Percentiles rank a stretch among this genome's conserved stretches.
phyloP scores from a whole-genome alignment of 495 filamentous ascomycete species.

The Umbilicaria muhlenbergii region DNA sequence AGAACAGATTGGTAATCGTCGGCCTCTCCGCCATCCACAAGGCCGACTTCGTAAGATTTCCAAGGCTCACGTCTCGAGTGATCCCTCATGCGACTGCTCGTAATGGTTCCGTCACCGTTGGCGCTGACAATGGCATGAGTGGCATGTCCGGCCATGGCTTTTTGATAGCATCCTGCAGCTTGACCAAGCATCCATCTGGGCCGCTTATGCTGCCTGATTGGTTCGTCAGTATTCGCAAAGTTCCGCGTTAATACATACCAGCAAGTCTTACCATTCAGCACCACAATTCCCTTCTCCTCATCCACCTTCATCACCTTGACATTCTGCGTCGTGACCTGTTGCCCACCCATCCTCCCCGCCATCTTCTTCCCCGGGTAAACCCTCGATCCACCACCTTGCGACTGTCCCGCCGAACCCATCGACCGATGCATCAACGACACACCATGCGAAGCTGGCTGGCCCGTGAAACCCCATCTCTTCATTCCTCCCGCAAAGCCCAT shows the following conservation, averaged over 20 bases:
- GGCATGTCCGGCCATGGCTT: constrained; percentile 55
- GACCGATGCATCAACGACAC: constrained; percentile 81
- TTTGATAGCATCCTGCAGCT: constrained; percentile 83
- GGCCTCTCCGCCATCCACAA: too few relatives aligned
- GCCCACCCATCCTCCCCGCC: constrained; percentile 85
- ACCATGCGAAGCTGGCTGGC: constrained; percentile 88
- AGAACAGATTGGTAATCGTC: too few relatives aligned
- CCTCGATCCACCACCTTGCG: constrained; percentile 80
- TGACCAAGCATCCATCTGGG: constrained; percentile 67
- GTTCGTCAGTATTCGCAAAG: constrained; percentile 4
- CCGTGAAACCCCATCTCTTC: constrained; percentile 80
- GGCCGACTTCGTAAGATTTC: too few relatives aligned
- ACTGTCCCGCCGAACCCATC: constrained; percentile 73
- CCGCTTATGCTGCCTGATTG: constrained; percentile 56
- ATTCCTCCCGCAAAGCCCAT: constrained; percentile 94
- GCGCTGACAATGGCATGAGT: constrained; percentile 3
- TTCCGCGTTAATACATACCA: neutral
- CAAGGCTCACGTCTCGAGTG: too few relatives aligned
- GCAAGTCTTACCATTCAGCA: constrained; percentile 53
- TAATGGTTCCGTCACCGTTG: neutral
- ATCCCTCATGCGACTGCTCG: constrained; percentile 2
- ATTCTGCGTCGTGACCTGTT: constrained; percentile 78
- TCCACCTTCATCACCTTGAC: constrained; percentile 79
- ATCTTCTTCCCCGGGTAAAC: constrained; percentile 95
- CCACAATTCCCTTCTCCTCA: constrained; percentile 66